Conservation (phyloP, 2,329 filamentous ascomycete species). For the Zymoseptoria brevis region DNA sequence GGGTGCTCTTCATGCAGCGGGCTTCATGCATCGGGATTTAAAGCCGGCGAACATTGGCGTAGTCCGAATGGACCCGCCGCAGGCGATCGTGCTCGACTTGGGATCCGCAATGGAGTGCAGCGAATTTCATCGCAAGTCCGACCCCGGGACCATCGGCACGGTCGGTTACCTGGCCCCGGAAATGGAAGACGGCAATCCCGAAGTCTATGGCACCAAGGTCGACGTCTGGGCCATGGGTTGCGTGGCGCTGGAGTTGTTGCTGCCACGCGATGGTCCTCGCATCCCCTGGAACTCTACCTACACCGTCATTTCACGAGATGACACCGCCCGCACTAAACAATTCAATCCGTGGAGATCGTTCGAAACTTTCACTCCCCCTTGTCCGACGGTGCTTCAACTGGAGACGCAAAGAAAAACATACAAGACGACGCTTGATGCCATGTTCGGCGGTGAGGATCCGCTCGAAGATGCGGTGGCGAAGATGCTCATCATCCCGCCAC, state of each 20-base stretch:
- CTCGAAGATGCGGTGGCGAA: no score
- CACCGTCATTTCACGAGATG: no score
- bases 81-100: background rate
- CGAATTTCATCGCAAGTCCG: background rate
- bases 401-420: no score
- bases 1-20: background rate
- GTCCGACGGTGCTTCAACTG: no score
- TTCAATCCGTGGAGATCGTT: no score
- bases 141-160: background rate
- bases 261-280: background rate
- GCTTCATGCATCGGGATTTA: background rate
- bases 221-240: conserved; percentile 3
- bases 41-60: background rate
- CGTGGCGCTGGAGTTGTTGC: conserved; percentile 1
- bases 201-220: conserved; percentile 2
- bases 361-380: no score
- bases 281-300: no score
- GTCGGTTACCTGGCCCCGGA: conserved; percentile 3
- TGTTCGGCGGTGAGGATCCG: no score
- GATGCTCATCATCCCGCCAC: no score
- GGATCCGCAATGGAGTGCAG: background rate
- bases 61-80: background rate
- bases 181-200: background rate
- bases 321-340: no score
- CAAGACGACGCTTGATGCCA: no score